Base-by-base conservation (phyloP, 352 stramenopile species). In the Pythium grandisporangium region DNA sequence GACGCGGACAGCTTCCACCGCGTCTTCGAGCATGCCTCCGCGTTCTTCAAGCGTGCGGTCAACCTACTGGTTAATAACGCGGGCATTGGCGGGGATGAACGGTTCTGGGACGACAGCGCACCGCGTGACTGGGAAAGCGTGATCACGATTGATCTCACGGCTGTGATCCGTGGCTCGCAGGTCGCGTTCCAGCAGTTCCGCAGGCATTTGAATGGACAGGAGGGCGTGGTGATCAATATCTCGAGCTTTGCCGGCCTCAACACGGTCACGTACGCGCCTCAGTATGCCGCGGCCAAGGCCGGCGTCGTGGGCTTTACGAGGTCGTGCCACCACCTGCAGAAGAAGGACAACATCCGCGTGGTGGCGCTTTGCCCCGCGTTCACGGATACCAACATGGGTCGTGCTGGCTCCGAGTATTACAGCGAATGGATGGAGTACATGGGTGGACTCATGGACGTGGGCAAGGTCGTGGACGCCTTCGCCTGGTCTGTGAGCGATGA, bases 61-160 rank as follows among this genome's bases (percentile, higher is more conserved):
- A 91, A 91, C 54, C 30, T 89, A 32, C 62, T 91, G 25, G 75
- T 78, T 2, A 91, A 91, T 58, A 91, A 91, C 48, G 78, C 78
- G 2, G 78, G 78, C 16, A 88, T 91, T 24, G 68, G 60, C 3
- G 66, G 68, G 6, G 53, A 83, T 35, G 60, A 73, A 52, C 55
- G 55, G 14, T 84, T 72, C 46, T 81, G 48, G 21, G 48, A 58
- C 30, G 51, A 69, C 5, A 56, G 63, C 36, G 43, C 58, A 17
- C 44, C 62, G 17, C 51, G 45, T 20, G 39, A 38, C 22, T 92
- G 78, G 75, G 71, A 84, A 43, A 46, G 49, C 12, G 71, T 89
- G n/a, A 58, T 89, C 22, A 56, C 66, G 23, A 88, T 92, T 23
- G 77, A 89, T 45, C 51, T 88, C 11, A 77, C 60, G 17, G 67